Base-by-base conservation (phyloP, 129 eudicot genomes). In the Dittrichia graveolens region DNA sequence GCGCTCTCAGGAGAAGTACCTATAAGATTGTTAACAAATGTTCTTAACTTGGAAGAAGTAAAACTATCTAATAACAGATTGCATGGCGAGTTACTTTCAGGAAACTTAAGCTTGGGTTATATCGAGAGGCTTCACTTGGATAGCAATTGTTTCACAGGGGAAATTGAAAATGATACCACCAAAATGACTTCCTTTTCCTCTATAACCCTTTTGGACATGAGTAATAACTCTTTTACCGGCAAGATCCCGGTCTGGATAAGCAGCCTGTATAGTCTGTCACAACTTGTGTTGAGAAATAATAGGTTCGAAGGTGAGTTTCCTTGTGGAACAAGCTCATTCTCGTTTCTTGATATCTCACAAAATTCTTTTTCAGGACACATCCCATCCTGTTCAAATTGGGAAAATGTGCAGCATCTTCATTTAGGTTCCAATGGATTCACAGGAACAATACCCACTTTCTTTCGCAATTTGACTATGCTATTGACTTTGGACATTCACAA, bases 1-100 rank as follows among this genome's bases (percentile, higher is more conserved):
- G 34, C 60, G 15, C 37, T 83, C 1, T 65, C 41, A 0, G 87
- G 79, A 59, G 73, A 71, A 83, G 31, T 83, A 13, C 84, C 87
- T 35, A 8, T 8, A 4, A 7, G 18, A 4, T 58, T 83, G 67
- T 45, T 46, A 1, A 54, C 48, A 14, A 69, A 72, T 4, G 8
- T 42, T 44, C 3, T 1, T 5, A 0, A 0, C 2, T 61, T 83
- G 43, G 0, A 0, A 0, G 1, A 10, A 3, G 5, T 83, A 42
- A 38, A 44, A 39, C 55, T 83, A 6, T 83, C 87, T 7, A 5
- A 67, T 11, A 83, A 83, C 19, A 44, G 4, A 10, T 67, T 83
- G 43, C 65, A 69, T 8, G 87, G 87, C 8, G 19, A 61, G 31
- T 34, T 83, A 18, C 74, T 72, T 67, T 65, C 79, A 10, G 40